Base-by-base conservation (phyloP, 208 protist genomes). In the Leishmania arabica region DNA sequence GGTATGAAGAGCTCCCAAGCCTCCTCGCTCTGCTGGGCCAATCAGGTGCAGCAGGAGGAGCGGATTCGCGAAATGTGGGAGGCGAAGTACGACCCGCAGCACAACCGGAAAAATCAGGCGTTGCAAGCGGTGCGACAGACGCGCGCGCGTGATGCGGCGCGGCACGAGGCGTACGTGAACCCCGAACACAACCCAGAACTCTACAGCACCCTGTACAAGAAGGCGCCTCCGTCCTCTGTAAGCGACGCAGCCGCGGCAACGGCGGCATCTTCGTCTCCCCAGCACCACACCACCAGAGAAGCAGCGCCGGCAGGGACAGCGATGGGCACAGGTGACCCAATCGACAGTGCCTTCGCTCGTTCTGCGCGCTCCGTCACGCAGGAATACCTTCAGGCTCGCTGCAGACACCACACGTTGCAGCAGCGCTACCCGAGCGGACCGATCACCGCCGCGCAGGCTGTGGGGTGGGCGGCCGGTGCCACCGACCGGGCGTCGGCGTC, bases 1-100 rank as follows among this genome's bases (percentile, higher is more conserved):
- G 93, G 93, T 21, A 89, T 96, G 86, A 96, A 96, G 77, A 49
- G 34, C 65, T 86, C 83, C 27, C 84, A 88, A 9, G 82, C 56
- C n/a, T 82, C 93, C 45, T 83, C 89, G 19, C 77, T 83, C 53
- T 88, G 86, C 75, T 97, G 93, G 93, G 65, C 64, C 6, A 80
- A 83, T 9, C 91, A 95, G 76, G 88, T 95, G 2, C 78, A 82
- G 11, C 78, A 75, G 3, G 93, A 97, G 87, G 53, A 93, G 75
- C 40, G 31, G 9, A 81, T 95, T 17, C 77, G 78, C 34, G 70
- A 74, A 2, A 51, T 31, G 24, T 97, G 93, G 93, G 24, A 64
- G 7, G 27, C 53, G 37, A 62, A 78, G 69, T 92, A 95, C 85
- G 84, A 94, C 72, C 60, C 84, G 11, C 34, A 75, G 31, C 62